These are phyloP conservation scores for Aristolochia contorta DNA, from an alignment of 164 flowering plant genomes.

Conservation along the genomic window DNA sequence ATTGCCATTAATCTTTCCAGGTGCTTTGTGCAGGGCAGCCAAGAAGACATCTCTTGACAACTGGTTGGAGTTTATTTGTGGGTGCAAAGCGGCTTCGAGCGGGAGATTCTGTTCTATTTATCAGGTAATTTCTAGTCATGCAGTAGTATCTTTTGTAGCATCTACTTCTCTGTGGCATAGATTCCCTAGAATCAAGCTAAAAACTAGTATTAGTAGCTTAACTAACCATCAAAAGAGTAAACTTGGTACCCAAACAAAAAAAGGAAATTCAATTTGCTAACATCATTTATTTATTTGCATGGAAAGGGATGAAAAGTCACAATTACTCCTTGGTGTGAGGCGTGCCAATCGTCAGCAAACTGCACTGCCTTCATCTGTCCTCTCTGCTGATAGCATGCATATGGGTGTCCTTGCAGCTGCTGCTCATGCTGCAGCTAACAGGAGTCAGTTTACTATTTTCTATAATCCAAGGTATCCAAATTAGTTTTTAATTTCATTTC, in stretches of 20 bases:
- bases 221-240: too few relatives aligned
- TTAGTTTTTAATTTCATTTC: not conserved
- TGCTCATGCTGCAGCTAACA: constrained; percentile 93
- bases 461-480: constrained; percentile 77
- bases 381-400: constrained; percentile 99
- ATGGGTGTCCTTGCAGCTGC: constrained; percentile 99
- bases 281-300: too few relatives aligned
- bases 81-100: constrained; percentile 89
- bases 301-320: constrained; percentile 85
- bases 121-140: constrained; percentile 46
- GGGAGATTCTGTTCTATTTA: constrained; percentile 90
- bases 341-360: constrained; percentile 89
- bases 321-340: constrained; percentile 79
- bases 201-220: too few relatives aligned
- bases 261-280: not conserved
- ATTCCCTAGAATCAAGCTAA: too few relatives aligned
- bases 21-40: constrained; percentile 72
- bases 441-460: constrained; percentile 78
- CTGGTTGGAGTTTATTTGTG: constrained; percentile 97
- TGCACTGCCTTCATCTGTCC: constrained; percentile 81
- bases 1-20: too few relatives aligned
- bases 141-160: not conserved
- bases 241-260: too few relatives aligned
- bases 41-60: constrained; percentile 91
- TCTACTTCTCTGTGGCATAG: too few relatives aligned